phyloP scores from a whole-genome alignment of 345 rosid genomes.

The Pistacia vera region DNA sequence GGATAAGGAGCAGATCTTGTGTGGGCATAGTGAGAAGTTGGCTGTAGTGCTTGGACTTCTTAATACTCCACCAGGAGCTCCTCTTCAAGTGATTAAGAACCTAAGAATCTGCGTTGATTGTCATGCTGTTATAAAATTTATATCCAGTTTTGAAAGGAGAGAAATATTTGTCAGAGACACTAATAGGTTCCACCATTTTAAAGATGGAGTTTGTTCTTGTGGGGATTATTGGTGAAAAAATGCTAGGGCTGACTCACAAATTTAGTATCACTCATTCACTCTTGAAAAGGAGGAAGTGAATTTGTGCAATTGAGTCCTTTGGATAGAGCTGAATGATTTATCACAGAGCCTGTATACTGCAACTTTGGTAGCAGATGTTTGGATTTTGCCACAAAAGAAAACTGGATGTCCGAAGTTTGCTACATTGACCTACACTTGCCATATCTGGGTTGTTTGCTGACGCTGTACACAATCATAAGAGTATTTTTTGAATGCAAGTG shows the following conservation, averaged over 20 bases:
- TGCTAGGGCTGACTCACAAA: not conserved
- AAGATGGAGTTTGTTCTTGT: constrained; percentile 38
- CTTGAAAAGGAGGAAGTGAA: not conserved
- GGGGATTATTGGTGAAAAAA: constrained; percentile 39
- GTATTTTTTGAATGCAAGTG: too few relatives aligned
- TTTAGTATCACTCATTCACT: not conserved
- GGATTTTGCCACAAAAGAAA: too few relatives aligned
- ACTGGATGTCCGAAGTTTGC: too few relatives aligned
- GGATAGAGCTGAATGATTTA: not conserved
- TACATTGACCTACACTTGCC: too few relatives aligned
- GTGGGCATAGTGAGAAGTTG: constrained; percentile 42
- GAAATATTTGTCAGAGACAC: constrained; percentile 15
- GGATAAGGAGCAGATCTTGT: constrained; percentile 29
- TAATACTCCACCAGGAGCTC: constrained; percentile 32
- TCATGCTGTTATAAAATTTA: constrained; percentile 13
- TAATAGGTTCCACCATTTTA: constrained; percentile 39
- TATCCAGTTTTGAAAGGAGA: constrained; percentile 10
- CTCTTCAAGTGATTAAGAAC: constrained; percentile 41
- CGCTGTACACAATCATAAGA: too few relatives aligned
- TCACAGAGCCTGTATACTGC: too few relatives aligned
- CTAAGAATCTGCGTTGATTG: constrained; percentile 44
- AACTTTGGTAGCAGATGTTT: too few relatives aligned
- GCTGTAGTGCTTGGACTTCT: constrained; percentile 40
- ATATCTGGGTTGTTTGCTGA: too few relatives aligned
- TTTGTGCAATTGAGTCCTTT: constrained; percentile 6